Evolutionary conservation across 2,329 filamentous ascomycete species (phyloP), one percentile per base, ranked within the genome.

Genomic region (Monilinia polystroma): DNA sequence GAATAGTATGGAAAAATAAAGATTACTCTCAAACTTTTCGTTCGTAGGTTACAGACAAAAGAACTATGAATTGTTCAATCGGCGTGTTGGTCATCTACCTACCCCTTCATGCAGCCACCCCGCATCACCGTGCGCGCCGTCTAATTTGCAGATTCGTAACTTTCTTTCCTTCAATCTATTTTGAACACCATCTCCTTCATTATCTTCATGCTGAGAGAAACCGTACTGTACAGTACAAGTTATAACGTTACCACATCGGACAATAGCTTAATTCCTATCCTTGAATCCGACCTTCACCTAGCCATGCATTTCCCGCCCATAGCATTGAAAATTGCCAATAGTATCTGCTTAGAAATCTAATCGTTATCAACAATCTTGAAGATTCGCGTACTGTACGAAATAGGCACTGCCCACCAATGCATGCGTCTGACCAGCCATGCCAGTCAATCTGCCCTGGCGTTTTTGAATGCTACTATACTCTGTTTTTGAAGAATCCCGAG

Each of bases 41-140:
- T 7, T 47, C 38, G 38, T 38, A 23, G 23, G 23, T 23, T 23
- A 8, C 38, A 51, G 6, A 54, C 8, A 6, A 32, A 59, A 59
- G 11, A 58, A n/a, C 10, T 29, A 32, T 29, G 26, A 14, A 14
- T 43, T 29, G 29, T 29, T 29, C 29, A 29, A 29, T 29, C 29
- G 29, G 29, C 29, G 29, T 23, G 20, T 35, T 20, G 32, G n/a
- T 14, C 26, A 26, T 57, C 54, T 18, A 57, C 14, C 35, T 29
- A 29, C 51, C 38, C 32, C 49, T 52, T 55, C 26, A 64, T 64
- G 60, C 51, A 64, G 51, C 52, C 51, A 64, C 62, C 62, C 62
- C 62, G 62, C 62, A 53, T 26, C 49, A 26, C 26, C 43, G 6
- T 45, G 43, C 56, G 14, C 10, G 20, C 29, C 29, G 29, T 29